phyloP scores from a whole-genome alignment of 306 rosid species.

The Casuarina cunninghamiana region DNA sequence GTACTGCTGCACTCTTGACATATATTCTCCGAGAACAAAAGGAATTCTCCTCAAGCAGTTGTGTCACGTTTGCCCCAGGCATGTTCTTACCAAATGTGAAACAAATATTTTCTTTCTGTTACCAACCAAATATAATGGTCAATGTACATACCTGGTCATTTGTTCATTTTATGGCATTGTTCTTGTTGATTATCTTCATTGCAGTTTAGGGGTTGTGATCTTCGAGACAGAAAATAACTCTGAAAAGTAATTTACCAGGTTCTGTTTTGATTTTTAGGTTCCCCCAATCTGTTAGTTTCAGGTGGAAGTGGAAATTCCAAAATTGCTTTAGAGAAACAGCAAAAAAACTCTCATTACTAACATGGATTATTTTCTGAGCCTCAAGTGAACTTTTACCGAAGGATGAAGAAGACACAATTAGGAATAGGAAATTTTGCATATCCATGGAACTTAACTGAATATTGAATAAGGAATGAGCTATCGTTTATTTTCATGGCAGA shows the following conservation, averaged over 20 bases:
- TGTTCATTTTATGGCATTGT: not conserved
- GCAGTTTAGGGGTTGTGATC: not conserved
- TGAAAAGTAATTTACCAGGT: not conserved
- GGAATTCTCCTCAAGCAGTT: slow-evolving; percentile 68
- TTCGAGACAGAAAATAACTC: not conserved
- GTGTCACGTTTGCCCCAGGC: slow-evolving; percentile 96
- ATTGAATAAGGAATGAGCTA: not conserved
- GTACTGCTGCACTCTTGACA: slow-evolving; percentile 92
- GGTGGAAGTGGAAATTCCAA: not conserved
- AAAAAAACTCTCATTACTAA: not conserved
- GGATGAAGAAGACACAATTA: not conserved
- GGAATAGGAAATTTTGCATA: not conserved
- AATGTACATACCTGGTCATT: not conserved
- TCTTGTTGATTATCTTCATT: not conserved
- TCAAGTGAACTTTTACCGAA: not conserved
- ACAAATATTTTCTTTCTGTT: slow-evolving; percentile 7
- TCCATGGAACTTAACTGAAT: not conserved
- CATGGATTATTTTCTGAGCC: not conserved
- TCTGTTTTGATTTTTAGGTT: not conserved
- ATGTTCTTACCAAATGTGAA: slow-evolving; percentile 20
- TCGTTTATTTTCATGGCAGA: not conserved
- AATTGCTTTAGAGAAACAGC: not conserved
- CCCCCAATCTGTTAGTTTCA: not conserved
- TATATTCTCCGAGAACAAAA: slow-evolving; percentile 89
- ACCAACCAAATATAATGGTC: not conserved